These are phyloP conservation scores for Eremothecium coryli DNA, from an alignment of 1,139 yeast species.

Conservation along the genomic window DNA sequence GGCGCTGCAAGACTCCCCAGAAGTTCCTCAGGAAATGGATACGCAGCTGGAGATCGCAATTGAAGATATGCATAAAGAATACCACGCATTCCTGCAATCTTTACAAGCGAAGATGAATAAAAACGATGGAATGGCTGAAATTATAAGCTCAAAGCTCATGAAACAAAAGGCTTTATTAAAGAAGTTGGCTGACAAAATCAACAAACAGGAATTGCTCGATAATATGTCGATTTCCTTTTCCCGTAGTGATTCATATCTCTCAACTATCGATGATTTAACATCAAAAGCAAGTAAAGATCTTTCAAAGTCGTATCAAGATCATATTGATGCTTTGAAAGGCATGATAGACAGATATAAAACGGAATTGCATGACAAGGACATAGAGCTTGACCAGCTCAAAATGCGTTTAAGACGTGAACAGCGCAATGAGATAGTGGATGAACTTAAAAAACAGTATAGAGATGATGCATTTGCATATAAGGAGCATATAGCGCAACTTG, in stretches of 20 bases:
- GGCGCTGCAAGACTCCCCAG: background rate
- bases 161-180: constrained; percentile 17
- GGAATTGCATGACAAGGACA: constrained; percentile 15
- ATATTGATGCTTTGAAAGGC: constrained; percentile 14
- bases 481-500: constrained; percentile 19
- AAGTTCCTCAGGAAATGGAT: constrained; percentile 13
- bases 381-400: constrained; percentile 19
- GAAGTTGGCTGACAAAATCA: constrained; percentile 10
- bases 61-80: constrained; percentile 25
- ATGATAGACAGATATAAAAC: constrained; percentile 13
- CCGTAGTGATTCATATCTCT: constrained; percentile 7
- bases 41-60: constrained; percentile 23
- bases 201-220: constrained; percentile 7
- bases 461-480: constrained; percentile 14
- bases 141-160: constrained; percentile 16
- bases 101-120: constrained; percentile 19
- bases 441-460: constrained; percentile 14
- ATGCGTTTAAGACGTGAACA: constrained; percentile 17
- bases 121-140: constrained; percentile 16
- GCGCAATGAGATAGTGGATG: constrained; percentile 17
- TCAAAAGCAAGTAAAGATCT: constrained; percentile 27
- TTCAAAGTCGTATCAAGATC: constrained; percentile 16
- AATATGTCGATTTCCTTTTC: constrained; percentile 10
- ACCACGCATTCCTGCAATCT: constrained; percentile 23
- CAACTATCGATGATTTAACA: constrained; percentile 32